phyloP scores from a whole-genome alignment of 768 basidiomycete species.

The Suillus tomentosus region DNA sequence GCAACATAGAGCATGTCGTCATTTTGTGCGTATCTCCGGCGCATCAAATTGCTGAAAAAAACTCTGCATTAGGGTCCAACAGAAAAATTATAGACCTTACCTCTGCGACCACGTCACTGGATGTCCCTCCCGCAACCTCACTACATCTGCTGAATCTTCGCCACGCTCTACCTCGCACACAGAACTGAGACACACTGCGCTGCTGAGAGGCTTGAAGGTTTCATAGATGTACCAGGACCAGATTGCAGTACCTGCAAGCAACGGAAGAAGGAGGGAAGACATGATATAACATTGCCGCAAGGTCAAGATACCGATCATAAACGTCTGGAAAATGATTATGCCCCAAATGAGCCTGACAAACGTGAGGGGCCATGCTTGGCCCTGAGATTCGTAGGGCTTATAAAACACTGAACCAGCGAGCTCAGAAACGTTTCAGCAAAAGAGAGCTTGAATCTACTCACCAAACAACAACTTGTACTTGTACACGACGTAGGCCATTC shows the following conservation, averaged over 20 bases:
- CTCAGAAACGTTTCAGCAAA: neutral
- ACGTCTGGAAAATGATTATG: slow-evolving; percentile 87
- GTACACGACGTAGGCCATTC: slow-evolving; percentile 94
- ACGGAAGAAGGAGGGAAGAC: slow-evolving; percentile 67
- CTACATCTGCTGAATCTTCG: slow-evolving; percentile 80
- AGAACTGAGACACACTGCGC: slow-evolving; percentile 82
- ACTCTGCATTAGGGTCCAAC: slow-evolving; percentile 9
- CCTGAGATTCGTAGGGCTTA: slow-evolving; percentile 96
- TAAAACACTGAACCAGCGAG: slow-evolving; percentile 73
- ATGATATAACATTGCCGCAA: slow-evolving; percentile 58
- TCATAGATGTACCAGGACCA: slow-evolving; percentile 82
- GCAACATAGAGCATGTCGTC: slow-evolving; percentile 96
- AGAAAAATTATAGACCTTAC: slow-evolving; percentile 38
- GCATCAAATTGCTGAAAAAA: slow-evolving; percentile 71
- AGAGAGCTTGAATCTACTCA: slow-evolving; percentile 38
- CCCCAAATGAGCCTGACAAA: slow-evolving; percentile 92
- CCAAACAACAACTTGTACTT: slow-evolving; percentile 97
- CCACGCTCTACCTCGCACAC: slow-evolving; percentile 89
- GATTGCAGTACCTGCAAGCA: slow-evolving; percentile 70
- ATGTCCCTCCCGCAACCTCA: slow-evolving; percentile 75
- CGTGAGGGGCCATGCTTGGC: slow-evolving; percentile 97
- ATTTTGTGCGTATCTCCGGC: slow-evolving; percentile 87
- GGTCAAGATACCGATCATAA: slow-evolving; percentile 97
- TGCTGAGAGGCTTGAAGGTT: slow-evolving; percentile 70
- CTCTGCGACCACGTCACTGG: slow-evolving; percentile 90